Conservation (phyloP, 768 basidiomycete species). For the Macrolepiota dolichaula region DNA sequence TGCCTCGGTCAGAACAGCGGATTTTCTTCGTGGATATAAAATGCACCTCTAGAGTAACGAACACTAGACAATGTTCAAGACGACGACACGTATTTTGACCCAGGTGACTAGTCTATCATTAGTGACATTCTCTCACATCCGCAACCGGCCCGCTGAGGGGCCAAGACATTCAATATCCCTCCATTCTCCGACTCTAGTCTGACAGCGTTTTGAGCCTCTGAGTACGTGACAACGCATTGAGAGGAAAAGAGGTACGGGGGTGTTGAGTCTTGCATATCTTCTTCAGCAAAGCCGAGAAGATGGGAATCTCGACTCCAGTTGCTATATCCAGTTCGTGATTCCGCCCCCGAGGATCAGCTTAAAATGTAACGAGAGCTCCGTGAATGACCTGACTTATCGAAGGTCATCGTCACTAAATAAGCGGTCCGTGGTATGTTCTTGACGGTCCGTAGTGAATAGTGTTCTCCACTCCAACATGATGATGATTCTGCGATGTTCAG, state of each 20-base stretch:
- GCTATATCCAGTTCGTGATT: too few relatives aligned
- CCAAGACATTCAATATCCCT: neutral
- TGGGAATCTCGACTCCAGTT: too few relatives aligned
- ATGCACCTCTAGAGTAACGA: neutral
- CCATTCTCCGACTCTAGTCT: neutral
- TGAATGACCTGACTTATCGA: neutral
- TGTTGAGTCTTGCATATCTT: too few relatives aligned
- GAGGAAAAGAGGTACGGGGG: too few relatives aligned
- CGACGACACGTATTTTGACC: neutral
- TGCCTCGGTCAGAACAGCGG: neutral
- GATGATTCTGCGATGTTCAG: slow-evolving; percentile 1
- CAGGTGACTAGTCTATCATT: slow-evolving; percentile 11
- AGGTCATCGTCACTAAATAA: neutral
- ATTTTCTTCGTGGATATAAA: slow-evolving; percentile 10
- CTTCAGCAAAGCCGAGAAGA: too few relatives aligned
- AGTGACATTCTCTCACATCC: neutral
- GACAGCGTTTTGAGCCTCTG: too few relatives aligned
- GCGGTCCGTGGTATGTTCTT: neutral
- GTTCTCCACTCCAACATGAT: neutral
- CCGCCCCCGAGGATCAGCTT: too few relatives aligned
- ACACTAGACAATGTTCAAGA: neutral
- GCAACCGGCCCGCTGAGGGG: neutral
- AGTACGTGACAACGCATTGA: too few relatives aligned
- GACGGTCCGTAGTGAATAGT: neutral
- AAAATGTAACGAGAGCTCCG: neutral